Percentiles rank a stretch among this genome's conserved stretches.
These are phyloP conservation scores for Mortierella alpina DNA, from an alignment of 192 early-diverging fungal species.

Conservation along the genomic window DNA sequence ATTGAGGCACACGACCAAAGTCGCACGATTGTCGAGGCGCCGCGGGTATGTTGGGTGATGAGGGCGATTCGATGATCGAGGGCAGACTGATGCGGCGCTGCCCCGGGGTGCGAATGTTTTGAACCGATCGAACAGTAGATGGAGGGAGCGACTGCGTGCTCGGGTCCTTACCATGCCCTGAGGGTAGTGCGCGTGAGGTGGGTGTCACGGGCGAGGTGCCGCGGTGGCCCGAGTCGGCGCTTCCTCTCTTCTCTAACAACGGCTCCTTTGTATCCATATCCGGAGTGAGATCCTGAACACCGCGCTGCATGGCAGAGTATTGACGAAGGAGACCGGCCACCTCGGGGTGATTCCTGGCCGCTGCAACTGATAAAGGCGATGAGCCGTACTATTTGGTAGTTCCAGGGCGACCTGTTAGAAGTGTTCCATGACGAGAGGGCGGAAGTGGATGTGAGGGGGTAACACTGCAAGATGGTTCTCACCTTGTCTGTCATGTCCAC, in stretches of 20 bases:
- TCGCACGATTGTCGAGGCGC: conserved; percentile 48
- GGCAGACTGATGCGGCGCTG: conserved; percentile 46
- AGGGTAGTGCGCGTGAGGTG: neutral
- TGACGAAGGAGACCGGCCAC: conserved; percentile 51
- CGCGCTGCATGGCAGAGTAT: conserved; percentile 50
- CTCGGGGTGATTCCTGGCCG: conserved; percentile 63
- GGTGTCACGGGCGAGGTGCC: conserved; percentile 7
- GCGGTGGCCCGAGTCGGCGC: conserved; percentile 18
- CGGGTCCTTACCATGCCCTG: conserved; percentile 11
- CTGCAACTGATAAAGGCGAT: conserved; percentile 61
- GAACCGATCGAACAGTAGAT: neutral
- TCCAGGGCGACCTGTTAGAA: neutral
- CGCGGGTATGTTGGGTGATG: conserved; percentile 20
- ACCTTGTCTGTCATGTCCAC: conserved; percentile 69
- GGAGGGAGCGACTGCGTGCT: conserved; percentile 12
- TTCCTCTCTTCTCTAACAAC: conserved; percentile 22
- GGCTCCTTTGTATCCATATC: conserved; percentile 29
- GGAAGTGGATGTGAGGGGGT: neutral
- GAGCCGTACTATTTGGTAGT: conserved; percentile 56
- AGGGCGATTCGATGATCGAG: conserved; percentile 41
- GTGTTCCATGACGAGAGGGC: neutral
- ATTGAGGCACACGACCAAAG: conserved; percentile 35
- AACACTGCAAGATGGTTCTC: neutral
- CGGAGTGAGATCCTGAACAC: conserved; percentile 41
- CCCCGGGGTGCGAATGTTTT: conserved; percentile 15